phyloP scores from a whole-genome alignment of 1,284 basidiomycete species.

The Cutaneotrichosporon cavernicola region DNA sequence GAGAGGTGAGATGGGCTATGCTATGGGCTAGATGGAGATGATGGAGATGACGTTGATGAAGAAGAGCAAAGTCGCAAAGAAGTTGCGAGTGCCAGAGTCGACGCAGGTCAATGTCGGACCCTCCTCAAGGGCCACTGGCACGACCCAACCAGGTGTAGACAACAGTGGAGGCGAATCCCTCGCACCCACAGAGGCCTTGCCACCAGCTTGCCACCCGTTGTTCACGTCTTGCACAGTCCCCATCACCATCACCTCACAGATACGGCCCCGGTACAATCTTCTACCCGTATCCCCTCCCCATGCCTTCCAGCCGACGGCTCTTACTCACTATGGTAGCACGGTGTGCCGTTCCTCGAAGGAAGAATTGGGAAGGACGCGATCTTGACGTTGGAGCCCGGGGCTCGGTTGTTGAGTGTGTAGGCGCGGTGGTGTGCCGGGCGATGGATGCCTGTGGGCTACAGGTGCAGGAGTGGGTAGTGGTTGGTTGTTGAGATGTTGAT shows the following conservation, averaged over 20 bases:
- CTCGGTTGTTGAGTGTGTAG: constrained; percentile 12
- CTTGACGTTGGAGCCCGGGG: constrained; percentile 22
- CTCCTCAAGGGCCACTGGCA: not conserved
- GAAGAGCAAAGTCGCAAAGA: not conserved
- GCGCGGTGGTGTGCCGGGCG: not conserved
- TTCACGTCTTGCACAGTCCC: not conserved
- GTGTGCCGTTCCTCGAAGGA: constrained; percentile 9
- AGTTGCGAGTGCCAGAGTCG: not conserved
- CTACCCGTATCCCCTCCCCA: not conserved
- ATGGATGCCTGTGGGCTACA: not conserved
- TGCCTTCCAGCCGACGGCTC: not conserved
- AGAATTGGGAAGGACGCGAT: constrained; percentile 19
- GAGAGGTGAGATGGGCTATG: not conserved
- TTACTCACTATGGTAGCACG: constrained; percentile 14
- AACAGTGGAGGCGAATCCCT: not conserved
- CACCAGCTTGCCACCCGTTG: constrained; percentile 4
- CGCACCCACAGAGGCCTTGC: not conserved
- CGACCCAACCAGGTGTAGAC: not conserved
- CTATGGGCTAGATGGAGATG: not conserved
- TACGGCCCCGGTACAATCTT: not conserved
- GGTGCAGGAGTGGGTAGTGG: not conserved
- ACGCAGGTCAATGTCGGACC: not conserved
- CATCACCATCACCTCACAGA: not conserved
- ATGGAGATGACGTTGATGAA: not conserved
- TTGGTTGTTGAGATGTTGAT: not conserved